These are phyloP conservation scores for Nemania serpens DNA, from an alignment of 2,329 filamentous ascomycete genomes.

Conservation along the genomic window DNA sequence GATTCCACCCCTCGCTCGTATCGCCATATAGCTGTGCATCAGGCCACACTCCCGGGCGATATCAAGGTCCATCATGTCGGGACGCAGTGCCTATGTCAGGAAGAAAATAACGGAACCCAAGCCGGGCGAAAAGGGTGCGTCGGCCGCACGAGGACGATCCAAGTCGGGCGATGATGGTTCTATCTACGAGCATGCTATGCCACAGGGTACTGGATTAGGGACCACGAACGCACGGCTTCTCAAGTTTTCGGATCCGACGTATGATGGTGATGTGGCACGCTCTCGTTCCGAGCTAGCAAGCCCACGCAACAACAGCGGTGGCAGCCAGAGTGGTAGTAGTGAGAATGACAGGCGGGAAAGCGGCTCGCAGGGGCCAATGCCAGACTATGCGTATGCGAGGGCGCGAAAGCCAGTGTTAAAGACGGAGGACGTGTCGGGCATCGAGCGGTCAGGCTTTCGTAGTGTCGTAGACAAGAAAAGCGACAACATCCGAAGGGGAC, in stretches of 20 bases:
- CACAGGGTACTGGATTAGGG: slow-evolving; percentile 49
- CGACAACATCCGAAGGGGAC: slow-evolving; percentile 57
- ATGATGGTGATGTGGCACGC: slow-evolving; percentile 40
- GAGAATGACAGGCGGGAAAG: slow-evolving; percentile 43
- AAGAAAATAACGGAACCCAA: slow-evolving; percentile 61
- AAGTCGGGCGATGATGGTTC: slow-evolving; percentile 47
- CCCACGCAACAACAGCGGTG: slow-evolving; percentile 40
- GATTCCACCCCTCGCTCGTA: not conserved
- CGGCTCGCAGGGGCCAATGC: slow-evolving; percentile 40
- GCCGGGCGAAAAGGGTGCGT: slow-evolving; percentile 38
- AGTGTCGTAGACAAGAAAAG: slow-evolving; percentile 60
- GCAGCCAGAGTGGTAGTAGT: slow-evolving; percentile 48
- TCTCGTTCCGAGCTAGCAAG: slow-evolving; percentile 37
- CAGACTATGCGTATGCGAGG: slow-evolving; percentile 52
- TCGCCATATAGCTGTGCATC: not conserved
- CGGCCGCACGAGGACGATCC: slow-evolving; percentile 39
- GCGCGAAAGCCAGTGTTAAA: slow-evolving; percentile 50
- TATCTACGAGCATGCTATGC: slow-evolving; percentile 45
- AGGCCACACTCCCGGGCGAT: not conserved
- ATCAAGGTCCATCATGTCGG: slow-evolving; percentile 53
- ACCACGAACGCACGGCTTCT: slow-evolving; percentile 51
- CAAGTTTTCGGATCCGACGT: slow-evolving; percentile 49
- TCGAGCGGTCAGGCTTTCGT: slow-evolving; percentile 60
- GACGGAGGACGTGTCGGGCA: slow-evolving; percentile 57
- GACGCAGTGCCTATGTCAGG: slow-evolving; percentile 61